Evolutionary conservation across 139 green algal genomes (phyloP), one percentile per base, ranked within the genome.

Genomic region (Marvania coccoides): DNA sequence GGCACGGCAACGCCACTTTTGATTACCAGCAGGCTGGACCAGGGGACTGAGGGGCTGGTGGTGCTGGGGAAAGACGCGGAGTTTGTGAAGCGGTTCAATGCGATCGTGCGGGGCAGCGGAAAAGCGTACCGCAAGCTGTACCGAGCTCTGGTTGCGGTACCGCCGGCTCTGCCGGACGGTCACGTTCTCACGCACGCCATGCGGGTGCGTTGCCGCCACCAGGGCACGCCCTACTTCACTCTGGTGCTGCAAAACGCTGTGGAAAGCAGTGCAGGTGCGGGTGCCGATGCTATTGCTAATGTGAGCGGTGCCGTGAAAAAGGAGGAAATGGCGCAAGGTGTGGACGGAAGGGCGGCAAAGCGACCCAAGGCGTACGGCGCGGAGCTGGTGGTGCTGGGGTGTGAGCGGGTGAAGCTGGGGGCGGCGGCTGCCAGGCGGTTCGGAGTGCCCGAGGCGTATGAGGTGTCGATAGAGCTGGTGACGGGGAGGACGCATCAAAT

Each of bases 401-500:
- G 19, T 51, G 42, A 51, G 19, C 19, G 19, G 42, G 42, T 51
- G 19, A 51, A 51, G 19, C 42, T 51, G 19, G 42, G 42, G 48
- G 48, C n/a, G 38, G 28, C 24, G 0, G 6, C 47, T 70, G 14
- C 26, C 39, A 0, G 31, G 23, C 7, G 34, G 37, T 2, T 73
- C 70, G 4, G 61, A 61, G 34, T 82, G 68, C 10, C 40, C 9
- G 13, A 6, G 5, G 86, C 70, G 0, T 79, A 71, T 36, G 88
- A 95, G 74, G 56, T 66, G 53, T 36, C 70, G 0, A 64, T 95
- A 3, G 55, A 79, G 63, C 78, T 95, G 24, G 46, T 85, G 8
- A 95, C 88, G 0, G 88, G 88, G 7, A 70, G 85, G 15, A 95
- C 88, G 15, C 88, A 95, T 47, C 71, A 95, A 76, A 89, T 95